Percentiles rank a stretch among this genome's conserved stretches.
Evolutionary conservation across 441 rosid genomes (phyloP).

Genomic region (Erodium texanum): DNA sequence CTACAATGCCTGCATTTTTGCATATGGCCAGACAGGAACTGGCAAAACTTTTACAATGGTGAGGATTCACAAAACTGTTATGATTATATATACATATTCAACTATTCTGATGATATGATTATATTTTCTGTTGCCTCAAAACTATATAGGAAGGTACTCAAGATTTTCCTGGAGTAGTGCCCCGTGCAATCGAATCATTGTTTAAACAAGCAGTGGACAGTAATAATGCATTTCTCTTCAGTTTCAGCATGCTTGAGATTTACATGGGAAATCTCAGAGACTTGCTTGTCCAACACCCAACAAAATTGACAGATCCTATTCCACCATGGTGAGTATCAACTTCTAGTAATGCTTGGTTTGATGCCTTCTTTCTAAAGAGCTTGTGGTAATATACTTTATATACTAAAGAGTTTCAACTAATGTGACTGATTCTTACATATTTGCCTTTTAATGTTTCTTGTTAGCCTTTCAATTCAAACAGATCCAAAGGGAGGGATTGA

Average conservation of each 20-base stretch:
- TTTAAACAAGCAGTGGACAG: conserved; percentile 51
- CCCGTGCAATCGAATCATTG: conserved; percentile 45
- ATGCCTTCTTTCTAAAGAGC: no score
- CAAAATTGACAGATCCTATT: conserved; percentile 37
- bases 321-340: conserved; percentile 48
- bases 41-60: conserved; percentile 87
- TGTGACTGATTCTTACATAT: background rate
- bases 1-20: conserved; percentile 77
- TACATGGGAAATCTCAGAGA: conserved; percentile 76
- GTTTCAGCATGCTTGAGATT: conserved; percentile 80
- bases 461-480: conserved; percentile 54
- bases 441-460: background rate
- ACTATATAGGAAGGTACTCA: conserved; percentile 52
- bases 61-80: conserved; percentile 12
- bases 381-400: no score
- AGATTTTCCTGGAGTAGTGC: conserved; percentile 56
- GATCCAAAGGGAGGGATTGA: conserved; percentile 48
- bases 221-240: conserved; percentile 42
- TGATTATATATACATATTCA: background rate
- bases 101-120: conserved; percentile 12
- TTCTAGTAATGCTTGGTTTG: background rate
- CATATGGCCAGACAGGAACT: conserved; percentile 80
- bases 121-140: conserved; percentile 6
- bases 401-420: no score
- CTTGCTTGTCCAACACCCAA: conserved; percentile 50